Evolutionary conservation across 2,329 filamentous ascomycete species (phyloP).

Genomic region (Trichoderma afroharzianum): DNA sequence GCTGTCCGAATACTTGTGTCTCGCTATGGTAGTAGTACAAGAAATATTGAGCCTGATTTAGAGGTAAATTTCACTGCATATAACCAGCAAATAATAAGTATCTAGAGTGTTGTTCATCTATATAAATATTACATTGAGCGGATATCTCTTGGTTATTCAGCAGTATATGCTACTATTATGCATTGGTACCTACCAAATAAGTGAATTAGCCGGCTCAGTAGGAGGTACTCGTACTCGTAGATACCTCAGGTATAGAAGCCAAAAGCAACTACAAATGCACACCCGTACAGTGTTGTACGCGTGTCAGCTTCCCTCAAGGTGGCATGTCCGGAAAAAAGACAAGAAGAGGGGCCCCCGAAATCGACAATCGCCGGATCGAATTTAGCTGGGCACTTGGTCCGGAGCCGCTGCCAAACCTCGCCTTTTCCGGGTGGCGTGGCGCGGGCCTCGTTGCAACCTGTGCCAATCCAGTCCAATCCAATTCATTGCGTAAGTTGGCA

Average conservation of each 20-base stretch:
- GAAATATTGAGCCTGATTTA: neutral
- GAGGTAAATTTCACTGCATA: neutral
- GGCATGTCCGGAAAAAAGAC: neutral
- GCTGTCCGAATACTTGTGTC: neutral
- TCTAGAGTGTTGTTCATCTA: neutral
- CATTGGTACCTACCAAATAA: neutral
- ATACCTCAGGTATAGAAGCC: neutral
- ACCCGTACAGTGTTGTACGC: neutral
- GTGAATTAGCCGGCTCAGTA: neutral
- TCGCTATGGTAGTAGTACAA: neutral
- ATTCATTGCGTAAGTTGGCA: neutral
- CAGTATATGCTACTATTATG: no score
- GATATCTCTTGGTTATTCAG: neutral
- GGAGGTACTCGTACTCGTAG: neutral
- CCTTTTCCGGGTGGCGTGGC: constrained; percentile 3
- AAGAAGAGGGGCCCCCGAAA: neutral
- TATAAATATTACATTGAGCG: neutral
- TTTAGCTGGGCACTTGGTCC: neutral
- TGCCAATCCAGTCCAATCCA: neutral
- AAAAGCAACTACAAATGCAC: neutral
- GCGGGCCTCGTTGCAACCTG: neutral
- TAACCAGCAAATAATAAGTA: neutral
- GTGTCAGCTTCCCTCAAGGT: neutral
- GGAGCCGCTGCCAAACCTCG: neutral
- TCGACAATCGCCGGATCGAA: neutral